A percentile compares a stretch with the other conserved stretches of the same genome.
Evolutionary conservation across 2,329 filamentous ascomycete species (phyloP).

Genomic region (Kalmusia sp.): DNA sequence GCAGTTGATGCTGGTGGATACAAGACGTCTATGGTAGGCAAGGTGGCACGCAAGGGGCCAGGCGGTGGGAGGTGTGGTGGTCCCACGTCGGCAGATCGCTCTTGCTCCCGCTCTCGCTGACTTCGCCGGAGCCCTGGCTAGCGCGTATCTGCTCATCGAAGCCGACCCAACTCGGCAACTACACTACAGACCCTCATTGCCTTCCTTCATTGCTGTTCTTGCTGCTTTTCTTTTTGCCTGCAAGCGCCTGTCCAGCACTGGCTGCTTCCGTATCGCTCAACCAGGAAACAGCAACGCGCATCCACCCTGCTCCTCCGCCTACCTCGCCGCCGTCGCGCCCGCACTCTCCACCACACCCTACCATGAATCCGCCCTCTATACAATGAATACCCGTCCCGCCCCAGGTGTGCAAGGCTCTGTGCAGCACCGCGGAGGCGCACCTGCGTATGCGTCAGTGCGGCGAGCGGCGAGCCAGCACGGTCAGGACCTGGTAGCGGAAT

Average conservation of each 20-base stretch:
- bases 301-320: neutral
- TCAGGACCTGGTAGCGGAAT: constrained; percentile 43
- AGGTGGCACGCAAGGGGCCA: neutral
- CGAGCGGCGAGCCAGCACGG: constrained; percentile 35
- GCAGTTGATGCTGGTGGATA: constrained; percentile 13
- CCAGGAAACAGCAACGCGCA: too few relatives aligned
- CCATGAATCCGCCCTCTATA: constrained; percentile 49
- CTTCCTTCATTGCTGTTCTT: constrained; percentile 1
- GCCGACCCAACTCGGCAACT: constrained; percentile 8
- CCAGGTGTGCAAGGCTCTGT: constrained; percentile 47
- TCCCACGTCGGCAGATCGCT: constrained; percentile 7
- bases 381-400: constrained; percentile 54
- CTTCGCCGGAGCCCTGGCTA: constrained; percentile 9
- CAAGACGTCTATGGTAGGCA: neutral
- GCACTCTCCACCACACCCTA: constrained; percentile 42
- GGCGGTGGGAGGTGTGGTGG: constrained; percentile 10
- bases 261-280: too few relatives aligned
- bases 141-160: constrained; percentile 5
- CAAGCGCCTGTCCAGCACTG: too few relatives aligned
- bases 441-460: constrained; percentile 31
- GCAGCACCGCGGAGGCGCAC: constrained; percentile 43
- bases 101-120: too few relatives aligned
- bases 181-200: constrained; percentile 18
- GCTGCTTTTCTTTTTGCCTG: too few relatives aligned
- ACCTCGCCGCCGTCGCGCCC: constrained; percentile 28